Evolutionary conservation across 345 rosid species (phyloP), one percentile per base, ranked within the genome.

Genomic region (Heritiera littoralis): DNA sequence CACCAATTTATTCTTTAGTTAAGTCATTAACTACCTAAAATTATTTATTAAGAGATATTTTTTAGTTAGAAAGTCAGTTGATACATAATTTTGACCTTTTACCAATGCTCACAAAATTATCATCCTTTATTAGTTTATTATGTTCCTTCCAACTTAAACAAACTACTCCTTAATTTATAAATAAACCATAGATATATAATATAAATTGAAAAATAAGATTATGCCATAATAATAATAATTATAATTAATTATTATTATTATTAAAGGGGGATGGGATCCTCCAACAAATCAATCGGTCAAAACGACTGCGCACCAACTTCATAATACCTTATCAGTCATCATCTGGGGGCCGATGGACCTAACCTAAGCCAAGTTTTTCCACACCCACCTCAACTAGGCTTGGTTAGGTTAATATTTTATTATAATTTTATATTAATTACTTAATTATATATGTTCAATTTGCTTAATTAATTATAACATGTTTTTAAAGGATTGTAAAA

Each of bases 71-170:
- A 69, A 23, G 51, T 69, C 73, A 43, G 9, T 5, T 20, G 2
- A 5, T 11, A 23, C 3, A 69, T 23, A 46, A 69, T 38, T 40
- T 66, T 18, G 70, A 66, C 23, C 48, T 5, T 17, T 66, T 13
- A 38, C 11, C 70, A 14, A 66, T 66, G 55, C 9, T 54, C 23
- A 46, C 15, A 15, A 9, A 20, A 13, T 8, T 18, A 66, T 32
- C 45, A 32, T 66, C 10, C 23, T 66, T 66, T 66, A 66, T 70
- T 45, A 23, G 17, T 66, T 66, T 66, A 66, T 70, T 45, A 23
- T 32, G 30, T 72, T 54, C 11, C 63, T 30, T 76, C 60, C 71
- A 48, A 63, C 66, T 63, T 48, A 60, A 75, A 75, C 56, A 75
- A 59, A 59, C 66, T 51, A 41, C 35, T 65, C 68, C 35, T 35